These are phyloP conservation scores for Cytidiella melzeri DNA, from an alignment of 768 basidiomycete species.

Conservation along the genomic window DNA sequence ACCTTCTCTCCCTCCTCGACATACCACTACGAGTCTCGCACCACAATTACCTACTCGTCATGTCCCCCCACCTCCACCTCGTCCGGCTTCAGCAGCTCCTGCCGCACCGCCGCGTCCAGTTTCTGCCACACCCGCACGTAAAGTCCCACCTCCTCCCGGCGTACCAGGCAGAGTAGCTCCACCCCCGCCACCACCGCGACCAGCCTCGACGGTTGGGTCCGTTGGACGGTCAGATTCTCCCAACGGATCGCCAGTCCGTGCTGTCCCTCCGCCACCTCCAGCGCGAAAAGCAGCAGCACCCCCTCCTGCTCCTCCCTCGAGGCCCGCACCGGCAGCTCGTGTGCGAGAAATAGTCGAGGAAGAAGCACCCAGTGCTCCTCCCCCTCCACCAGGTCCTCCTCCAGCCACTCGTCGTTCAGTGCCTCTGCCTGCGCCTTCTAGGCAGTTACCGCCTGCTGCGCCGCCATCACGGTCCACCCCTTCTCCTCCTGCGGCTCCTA, in stretches of 20 bases:
- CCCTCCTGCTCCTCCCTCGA: conserved; percentile 29
- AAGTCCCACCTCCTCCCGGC: conserved; percentile 22
- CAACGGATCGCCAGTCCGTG: conserved; percentile 20
- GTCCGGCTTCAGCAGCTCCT: conserved; percentile 17
- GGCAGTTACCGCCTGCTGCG: conserved; percentile 15
- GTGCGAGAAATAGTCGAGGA: conserved; percentile 14
- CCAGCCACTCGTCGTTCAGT: conserved; percentile 16
- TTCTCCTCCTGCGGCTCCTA: conserved; percentile 17
- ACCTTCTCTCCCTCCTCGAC: conserved; percentile 19
- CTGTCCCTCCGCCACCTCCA: conserved; percentile 39
- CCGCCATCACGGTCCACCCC: conserved; percentile 13
- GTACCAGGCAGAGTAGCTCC: conserved; percentile 23
- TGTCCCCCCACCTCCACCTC: conserved; percentile 20
- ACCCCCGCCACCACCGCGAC: conserved; percentile 21
- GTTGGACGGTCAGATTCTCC: conserved; percentile 18
- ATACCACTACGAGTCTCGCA: conserved; percentile 7
- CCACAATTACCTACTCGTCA: conserved; percentile 14
- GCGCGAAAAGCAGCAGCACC: conserved; percentile 21
- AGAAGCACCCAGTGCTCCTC: conserved; percentile 15
- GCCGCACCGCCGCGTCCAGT: conserved; percentile 18
- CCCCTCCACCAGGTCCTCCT: conserved; percentile 32
- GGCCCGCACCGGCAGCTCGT: conserved; percentile 27
- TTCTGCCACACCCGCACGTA: conserved; percentile 18
- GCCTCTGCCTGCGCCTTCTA: conserved; percentile 23
- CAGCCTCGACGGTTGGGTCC: conserved; percentile 11